phyloP scores from a whole-genome alignment of 106 monocot genomes.

The Chionographis japonica region DNA sequence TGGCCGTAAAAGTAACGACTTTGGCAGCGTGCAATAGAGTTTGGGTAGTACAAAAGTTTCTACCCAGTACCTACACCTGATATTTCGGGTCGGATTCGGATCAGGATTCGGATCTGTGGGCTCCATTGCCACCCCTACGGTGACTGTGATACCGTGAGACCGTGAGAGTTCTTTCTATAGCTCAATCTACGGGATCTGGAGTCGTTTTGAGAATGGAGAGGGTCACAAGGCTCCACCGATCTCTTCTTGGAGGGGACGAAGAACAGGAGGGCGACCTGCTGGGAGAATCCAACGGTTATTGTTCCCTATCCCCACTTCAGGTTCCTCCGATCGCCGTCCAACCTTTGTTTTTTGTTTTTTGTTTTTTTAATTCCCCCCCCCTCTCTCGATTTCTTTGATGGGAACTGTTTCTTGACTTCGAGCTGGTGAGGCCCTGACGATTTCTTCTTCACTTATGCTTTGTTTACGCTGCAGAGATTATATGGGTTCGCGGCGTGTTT shows the following conservation, averaged over 20 bases:
- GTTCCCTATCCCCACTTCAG: constrained; percentile 68
- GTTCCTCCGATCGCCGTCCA: constrained; percentile 15
- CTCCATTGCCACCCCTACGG: no score
- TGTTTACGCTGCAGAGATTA: constrained; percentile 47
- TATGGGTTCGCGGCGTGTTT: constrained; percentile 75
- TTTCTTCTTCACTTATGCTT: constrained; percentile 1
- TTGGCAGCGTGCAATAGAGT: no score
- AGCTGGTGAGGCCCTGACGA: neutral
- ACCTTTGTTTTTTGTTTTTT: neutral
- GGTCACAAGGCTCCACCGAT: constrained; percentile 40
- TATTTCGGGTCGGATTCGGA: no score
- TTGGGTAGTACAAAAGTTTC: no score
- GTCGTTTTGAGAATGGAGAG: constrained; percentile 34
- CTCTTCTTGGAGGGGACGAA: constrained; percentile 31
- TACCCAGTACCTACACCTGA: no score
- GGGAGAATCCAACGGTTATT: constrained; percentile 46
- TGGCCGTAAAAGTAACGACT: no score
- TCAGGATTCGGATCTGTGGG: no score
- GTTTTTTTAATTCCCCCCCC: no score
- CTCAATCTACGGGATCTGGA: neutral
- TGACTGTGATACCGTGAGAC: no score
- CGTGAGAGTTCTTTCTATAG: no score
- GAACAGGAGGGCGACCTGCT: constrained; percentile 57
- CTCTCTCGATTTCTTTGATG: neutral
- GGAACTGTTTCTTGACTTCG: neutral